phyloP scores from a whole-genome alignment of 495 filamentous ascomycete species.

The Entonaema liquescens region DNA sequence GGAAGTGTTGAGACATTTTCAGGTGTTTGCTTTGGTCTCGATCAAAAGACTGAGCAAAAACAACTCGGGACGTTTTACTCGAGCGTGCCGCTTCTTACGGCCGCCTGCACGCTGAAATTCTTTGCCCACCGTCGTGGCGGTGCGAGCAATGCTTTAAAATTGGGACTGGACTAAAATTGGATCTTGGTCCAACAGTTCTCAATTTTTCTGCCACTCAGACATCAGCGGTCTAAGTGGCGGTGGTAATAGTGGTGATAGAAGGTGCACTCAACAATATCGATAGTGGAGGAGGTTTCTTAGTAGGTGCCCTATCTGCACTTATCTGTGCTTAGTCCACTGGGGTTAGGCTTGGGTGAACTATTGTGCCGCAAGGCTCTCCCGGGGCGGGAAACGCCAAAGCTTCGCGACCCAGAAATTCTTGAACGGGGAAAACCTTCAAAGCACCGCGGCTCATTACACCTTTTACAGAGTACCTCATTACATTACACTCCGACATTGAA shows the following conservation, averaged over 20 bases:
- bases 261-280: slow-evolving; percentile 4
- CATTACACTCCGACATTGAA: slow-evolving; percentile 1
- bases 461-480: slow-evolving; percentile 1
- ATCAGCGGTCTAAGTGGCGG: slow-evolving; percentile 10
- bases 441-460: slow-evolving; percentile 1
- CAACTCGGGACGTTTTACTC: slow-evolving; percentile 23
- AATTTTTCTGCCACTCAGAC: slow-evolving; percentile 4
- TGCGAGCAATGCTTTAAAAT: slow-evolving; percentile 7
- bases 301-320: background rate
- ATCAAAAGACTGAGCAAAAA: slow-evolving; percentile 10
- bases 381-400: slow-evolving; percentile 24
- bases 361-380: slow-evolving; percentile 28
- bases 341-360: background rate
- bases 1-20: slow-evolving; percentile 31
- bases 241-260: slow-evolving; percentile 21
- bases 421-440: slow-evolving; percentile 19
- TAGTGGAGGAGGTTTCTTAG: background rate
- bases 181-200: background rate
- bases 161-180: background rate
- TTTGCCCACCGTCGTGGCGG: background rate
- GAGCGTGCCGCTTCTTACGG: slow-evolving; percentile 18
- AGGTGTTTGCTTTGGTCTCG: slow-evolving; percentile 27
- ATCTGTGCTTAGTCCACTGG: background rate
- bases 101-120: background rate
- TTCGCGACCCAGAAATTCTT: slow-evolving; percentile 42